Base-by-base conservation (phyloP, 2,329 filamentous ascomycete species). In the Cordyceps cateniannulata region DNA sequence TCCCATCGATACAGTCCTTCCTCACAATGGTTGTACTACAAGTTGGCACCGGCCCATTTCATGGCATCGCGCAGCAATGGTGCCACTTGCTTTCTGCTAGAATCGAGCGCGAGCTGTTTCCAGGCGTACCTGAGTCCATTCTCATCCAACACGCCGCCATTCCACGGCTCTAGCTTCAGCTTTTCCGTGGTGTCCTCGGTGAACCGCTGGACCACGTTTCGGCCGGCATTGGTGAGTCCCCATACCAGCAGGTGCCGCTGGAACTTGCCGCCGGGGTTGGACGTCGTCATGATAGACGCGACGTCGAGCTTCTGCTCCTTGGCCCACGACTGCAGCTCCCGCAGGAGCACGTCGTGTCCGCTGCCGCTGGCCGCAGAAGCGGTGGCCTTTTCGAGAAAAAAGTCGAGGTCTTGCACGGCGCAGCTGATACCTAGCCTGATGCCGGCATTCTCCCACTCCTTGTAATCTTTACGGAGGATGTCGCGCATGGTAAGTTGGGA, bases 381-480 rank as follows among this genome's bases (percentile, higher is more conserved):
- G 3, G 74, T 77, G 2, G 82, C 83, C 65, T 84, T 84, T 16
- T 72, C 67, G 12, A 84, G 70, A 44, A 93, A 72, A 63, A 85
- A 89, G 5, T 74, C 72, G 6, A 93, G 72, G n/a, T 81, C 74
- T 65, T 85, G 85, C 3, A 89, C 84, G 3, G 87, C 78, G 47
- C 83, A 83, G 66, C 84, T 84, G 18, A 90, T 84, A n/a, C 90
- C 90, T 5, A 93, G 78, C 20, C 75, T 78, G 42, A 85, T 69
- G 0, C 72, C 75, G 12, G 76, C 75, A 60, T 85, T 83, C 12
- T 75, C 75, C 90, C 90, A 95, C 69, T 89, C 81, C 75, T 96
- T 96, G 75, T 93, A 96, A 74, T 96, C 90, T 72, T 93, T 93
- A 64, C 88, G 80, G 57, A 93, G 73, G 44, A 93, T 81, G 66